Evolutionary conservation across 257 asterid genomes (phyloP), one percentile per base, ranked within the genome.

Genomic region (Salvia rosmarinus): DNA sequence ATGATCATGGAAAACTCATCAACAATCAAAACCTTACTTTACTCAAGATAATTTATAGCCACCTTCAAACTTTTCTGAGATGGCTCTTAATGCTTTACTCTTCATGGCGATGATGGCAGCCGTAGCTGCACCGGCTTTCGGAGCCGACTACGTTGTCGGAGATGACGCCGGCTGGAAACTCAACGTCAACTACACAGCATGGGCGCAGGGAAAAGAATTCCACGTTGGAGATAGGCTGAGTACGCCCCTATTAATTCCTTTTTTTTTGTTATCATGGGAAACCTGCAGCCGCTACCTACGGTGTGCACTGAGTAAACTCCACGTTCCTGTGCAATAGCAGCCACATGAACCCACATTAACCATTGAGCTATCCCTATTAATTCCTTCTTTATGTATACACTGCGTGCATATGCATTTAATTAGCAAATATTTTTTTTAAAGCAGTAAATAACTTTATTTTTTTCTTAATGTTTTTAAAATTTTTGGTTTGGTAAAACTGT

Each of bases 101-200:
- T 32, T 68, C 25, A 67, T 25, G 0, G 57, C 68, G 3, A 30
- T 74, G 6, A 42, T 80, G 6, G 79, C 70, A 2, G 23, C 75
- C 20, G 35, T 70, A 6, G 75, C 64, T 9, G 67, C 42, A 1
- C 77, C 81, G 20, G 61, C 77, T 28, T 30, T 58, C 57, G 84
- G 84, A 34, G 69, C 73, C 9, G 80, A 85, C 7, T 52, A 64
- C 58, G 9, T 39, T n/a, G 85, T 82, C 9, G 89, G 87, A 71
- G 87, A 75, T 21, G 68, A 63, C 0, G 35, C 68, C 21, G 68
- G 68, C 19, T 63, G 68, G 78, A 78, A 64, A 43, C 70, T 64
- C 56, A 64, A 64, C 42, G 70, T 64, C 4, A 64, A 43, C 42
- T 64, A 63, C 51, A 63, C 68, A 0, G 20, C 68, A 4, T 63